A percentile compares a stretch with the other conserved stretches of the same genome.
Conservation (phyloP, 176 grass and related monocot species). For the Metroxylon sagu region DNA sequence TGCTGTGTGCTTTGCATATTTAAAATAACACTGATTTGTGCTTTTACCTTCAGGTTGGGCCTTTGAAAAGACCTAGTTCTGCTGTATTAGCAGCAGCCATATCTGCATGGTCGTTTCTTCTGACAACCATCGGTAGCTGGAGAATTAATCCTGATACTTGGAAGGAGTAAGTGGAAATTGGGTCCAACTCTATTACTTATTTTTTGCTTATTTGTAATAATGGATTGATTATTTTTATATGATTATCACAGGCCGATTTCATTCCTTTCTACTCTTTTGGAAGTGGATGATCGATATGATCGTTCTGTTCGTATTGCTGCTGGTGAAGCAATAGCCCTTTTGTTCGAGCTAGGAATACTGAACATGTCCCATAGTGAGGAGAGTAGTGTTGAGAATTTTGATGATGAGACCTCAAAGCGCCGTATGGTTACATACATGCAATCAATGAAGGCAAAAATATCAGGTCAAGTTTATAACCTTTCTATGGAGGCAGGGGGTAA, state of each 20-base stretch:
- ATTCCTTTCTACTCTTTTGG: slow-evolving; percentile 72
- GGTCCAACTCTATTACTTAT: not conserved
- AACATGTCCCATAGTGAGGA: slow-evolving; percentile 46
- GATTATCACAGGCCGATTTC: slow-evolving; percentile 36
- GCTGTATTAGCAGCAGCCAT: slow-evolving; percentile 63
- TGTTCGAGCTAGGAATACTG: slow-evolving; percentile 75
- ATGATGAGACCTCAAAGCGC: slow-evolving; percentile 37
- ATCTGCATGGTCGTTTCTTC: slow-evolving; percentile 85
- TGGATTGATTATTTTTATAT: not conserved
- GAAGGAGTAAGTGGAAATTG: slow-evolving; percentile 59
- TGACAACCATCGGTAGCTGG: slow-evolving; percentile 81
- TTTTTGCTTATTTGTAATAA: not conserved
- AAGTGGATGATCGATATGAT: slow-evolving; percentile 33
- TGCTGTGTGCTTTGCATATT: too few species aligned
- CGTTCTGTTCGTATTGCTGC: slow-evolving; percentile 86
- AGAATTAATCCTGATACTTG: slow-evolving; percentile 78
- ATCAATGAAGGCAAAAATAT: slow-evolving; percentile 84
- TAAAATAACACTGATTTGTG: not conserved
- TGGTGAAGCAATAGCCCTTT: slow-evolving; percentile 89
- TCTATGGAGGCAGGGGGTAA: slow-evolving; percentile 80
- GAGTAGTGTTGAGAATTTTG: slow-evolving; percentile 23
- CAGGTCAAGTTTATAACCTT: slow-evolving; percentile 47
- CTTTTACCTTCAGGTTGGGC: slow-evolving; percentile 49
- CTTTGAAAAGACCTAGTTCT: slow-evolving; percentile 47
- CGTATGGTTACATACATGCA: slow-evolving; percentile 71